Percentiles rank a stretch among this genome's conserved stretches.
Conservation (phyloP, 768 basidiomycete species). For the Udeniomyces megalosporus region DNA sequence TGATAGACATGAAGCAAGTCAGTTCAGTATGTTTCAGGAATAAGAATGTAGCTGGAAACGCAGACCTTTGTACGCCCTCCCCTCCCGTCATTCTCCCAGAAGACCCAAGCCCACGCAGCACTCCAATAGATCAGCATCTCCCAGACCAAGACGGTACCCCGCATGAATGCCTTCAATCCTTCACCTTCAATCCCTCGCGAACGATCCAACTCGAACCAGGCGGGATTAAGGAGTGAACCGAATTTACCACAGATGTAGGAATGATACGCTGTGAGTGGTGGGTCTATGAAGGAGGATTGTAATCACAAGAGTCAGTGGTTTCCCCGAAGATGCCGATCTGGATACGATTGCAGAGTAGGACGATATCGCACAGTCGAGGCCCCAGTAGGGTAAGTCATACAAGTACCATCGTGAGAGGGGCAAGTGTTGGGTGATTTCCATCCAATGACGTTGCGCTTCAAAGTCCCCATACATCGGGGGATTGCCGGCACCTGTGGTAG, state of each 20-base stretch:
- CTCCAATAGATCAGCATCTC: constrained; percentile 63
- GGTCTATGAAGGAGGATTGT: constrained; percentile 35
- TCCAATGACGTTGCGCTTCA: constrained; percentile 89
- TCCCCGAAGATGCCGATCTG: too few relatives aligned
- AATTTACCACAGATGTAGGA: constrained; percentile 28
- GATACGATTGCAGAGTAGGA: too few relatives aligned
- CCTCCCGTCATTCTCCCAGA: constrained; percentile 44
- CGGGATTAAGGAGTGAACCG: constrained; percentile 38
- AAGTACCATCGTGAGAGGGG: constrained; percentile 67
- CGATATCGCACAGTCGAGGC: constrained; percentile 60
- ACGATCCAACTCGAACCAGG: constrained; percentile 53
- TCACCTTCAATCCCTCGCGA: constrained; percentile 59
- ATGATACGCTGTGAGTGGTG: constrained; percentile 71
- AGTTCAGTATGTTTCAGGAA: too few relatives aligned
- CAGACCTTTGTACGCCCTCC: not conserved
- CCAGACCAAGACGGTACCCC: constrained; percentile 49
- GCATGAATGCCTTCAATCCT: constrained; percentile 61
- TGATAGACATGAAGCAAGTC: not conserved
- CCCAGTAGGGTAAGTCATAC: constrained; percentile 82
- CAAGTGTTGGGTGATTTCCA: constrained; percentile 71
- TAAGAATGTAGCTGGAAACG: not conserved
- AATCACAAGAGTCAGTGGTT: too few relatives aligned
- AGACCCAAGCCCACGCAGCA: constrained; percentile 46
- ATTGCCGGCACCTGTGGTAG: constrained; percentile 45
- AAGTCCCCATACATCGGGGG: constrained; percentile 85